Conservation (phyloP, 2,329 filamentous ascomycete genomes). For the Aureobasidium mangrovei region DNA sequence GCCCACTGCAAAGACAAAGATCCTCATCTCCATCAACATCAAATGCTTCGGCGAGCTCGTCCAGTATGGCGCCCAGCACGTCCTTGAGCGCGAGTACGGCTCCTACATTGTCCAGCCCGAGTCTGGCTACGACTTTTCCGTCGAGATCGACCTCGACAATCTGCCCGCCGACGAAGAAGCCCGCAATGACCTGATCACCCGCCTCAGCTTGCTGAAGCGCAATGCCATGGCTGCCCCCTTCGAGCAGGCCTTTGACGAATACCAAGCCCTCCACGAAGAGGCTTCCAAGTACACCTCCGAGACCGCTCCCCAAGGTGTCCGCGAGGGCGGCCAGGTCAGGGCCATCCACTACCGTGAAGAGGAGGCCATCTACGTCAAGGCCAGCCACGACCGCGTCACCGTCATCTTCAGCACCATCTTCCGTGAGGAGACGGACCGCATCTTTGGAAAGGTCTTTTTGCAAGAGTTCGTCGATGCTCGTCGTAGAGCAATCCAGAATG, state of each 20-base stretch:
- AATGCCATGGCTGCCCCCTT: slow-evolving; percentile 99
- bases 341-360: slow-evolving; percentile 97
- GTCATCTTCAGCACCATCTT: slow-evolving; percentile 99
- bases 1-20: slow-evolving; percentile 85
- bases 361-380: slow-evolving; percentile 98
- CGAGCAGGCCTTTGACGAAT: slow-evolving; percentile 91
- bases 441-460: slow-evolving; percentile 97
- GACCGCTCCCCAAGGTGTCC: slow-evolving; percentile 81
- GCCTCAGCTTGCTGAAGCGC: slow-evolving; percentile 87
- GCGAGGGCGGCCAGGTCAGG: slow-evolving; percentile 86
- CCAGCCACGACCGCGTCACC: slow-evolving; percentile 91
- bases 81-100: slow-evolving; percentile 91
- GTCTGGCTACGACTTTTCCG: slow-evolving; percentile 90
- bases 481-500: slow-evolving; percentile 92
- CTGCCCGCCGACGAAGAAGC: slow-evolving; percentile 78
- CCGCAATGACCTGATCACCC: slow-evolving; percentile 74
- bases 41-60: slow-evolving; percentile 91
- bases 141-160: slow-evolving; percentile 79
- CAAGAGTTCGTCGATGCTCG: slow-evolving; percentile 98
- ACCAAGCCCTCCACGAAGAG: slow-evolving; percentile 76
- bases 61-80: slow-evolving; percentile 82
- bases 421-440: slow-evolving; percentile 91
- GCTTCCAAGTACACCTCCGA: slow-evolving; percentile 90
- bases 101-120: slow-evolving; percentile 82
- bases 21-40: slow-evolving; percentile 88